phyloP scores from a whole-genome alignment of 2,329 filamentous ascomycete species.

The Epichloe scottii region DNA sequence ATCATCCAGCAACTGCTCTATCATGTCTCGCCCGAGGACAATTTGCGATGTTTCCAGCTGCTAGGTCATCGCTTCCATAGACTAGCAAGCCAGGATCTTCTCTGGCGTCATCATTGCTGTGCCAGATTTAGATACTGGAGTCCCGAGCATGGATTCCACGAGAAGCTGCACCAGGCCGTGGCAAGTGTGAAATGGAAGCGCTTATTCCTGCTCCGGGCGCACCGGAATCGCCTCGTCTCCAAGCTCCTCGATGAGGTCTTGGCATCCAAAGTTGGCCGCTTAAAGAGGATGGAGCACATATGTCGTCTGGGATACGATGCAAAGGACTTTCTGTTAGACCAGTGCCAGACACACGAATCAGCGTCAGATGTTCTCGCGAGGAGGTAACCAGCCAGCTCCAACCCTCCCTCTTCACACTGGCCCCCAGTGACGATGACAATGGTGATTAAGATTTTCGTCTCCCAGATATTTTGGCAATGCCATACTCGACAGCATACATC shows the following conservation, averaged over 20 bases:
- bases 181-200: conserved; percentile 60
- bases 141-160: conserved; percentile 43
- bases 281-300: conserved; percentile 58
- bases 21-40: conserved; percentile 44
- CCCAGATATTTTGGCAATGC: conserved; percentile 61
- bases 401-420: neutral
- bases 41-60: conserved; percentile 32
- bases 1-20: conserved; percentile 68
- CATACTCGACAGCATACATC: conserved; percentile 67
- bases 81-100: conserved; percentile 56
- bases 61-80: conserved; percentile 52
- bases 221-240: conserved; percentile 38
- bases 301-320: conserved; percentile 69
- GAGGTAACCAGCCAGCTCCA: conserved; percentile 28
- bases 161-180: conserved; percentile 40
- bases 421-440: neutral
- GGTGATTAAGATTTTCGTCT: conserved; percentile 6
- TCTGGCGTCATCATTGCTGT: conserved; percentile 71
- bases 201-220: conserved; percentile 46
- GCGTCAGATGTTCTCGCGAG: conserved; percentile 66
- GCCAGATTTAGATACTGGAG: conserved; percentile 65
- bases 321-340: conserved; percentile 67
- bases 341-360: conserved; percentile 46
- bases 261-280: conserved; percentile 53
- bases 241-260: conserved; percentile 56